phyloP scores from a whole-genome alignment of 1,284 basidiomycete species.

The Sanghuangporus baumii region DNA sequence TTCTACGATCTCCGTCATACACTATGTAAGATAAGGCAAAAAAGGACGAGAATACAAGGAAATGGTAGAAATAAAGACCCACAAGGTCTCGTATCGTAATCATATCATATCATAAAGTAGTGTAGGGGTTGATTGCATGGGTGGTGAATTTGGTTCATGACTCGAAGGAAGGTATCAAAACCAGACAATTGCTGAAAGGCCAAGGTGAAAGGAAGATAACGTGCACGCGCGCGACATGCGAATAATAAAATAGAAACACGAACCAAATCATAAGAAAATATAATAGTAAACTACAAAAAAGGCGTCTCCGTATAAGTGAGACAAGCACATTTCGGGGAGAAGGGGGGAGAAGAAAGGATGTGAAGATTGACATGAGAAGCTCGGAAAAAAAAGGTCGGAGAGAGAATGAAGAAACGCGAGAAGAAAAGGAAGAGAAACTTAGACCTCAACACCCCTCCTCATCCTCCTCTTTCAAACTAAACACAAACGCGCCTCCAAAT shows the following conservation, averaged over 20 bases:
- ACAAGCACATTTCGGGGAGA: not conserved
- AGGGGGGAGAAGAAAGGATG: not conserved
- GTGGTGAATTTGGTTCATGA: too few species aligned
- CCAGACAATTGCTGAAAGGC: too few species aligned
- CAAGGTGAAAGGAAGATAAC: too few species aligned
- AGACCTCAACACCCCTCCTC: constrained; percentile 26
- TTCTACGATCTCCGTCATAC: too few species aligned
- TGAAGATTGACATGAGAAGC: not conserved
- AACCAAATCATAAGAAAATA: not conserved
- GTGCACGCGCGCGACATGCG: too few species aligned
- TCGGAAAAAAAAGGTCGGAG: not conserved
- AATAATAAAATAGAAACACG: not conserved
- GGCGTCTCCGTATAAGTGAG: not conserved
- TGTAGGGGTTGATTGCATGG: too few species aligned
- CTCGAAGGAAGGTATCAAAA: too few species aligned
- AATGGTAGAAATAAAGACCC: too few species aligned
- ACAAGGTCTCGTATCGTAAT: too few species aligned
- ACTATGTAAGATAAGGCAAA: too few species aligned
- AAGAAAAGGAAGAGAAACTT: not conserved
- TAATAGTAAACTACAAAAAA: not conserved
- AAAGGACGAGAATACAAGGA: too few species aligned
- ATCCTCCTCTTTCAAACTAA: constrained; percentile 30
- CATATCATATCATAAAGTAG: too few species aligned
- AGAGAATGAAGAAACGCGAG: not conserved
- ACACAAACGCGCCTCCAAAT: constrained; percentile 18